Conservation (phyloP, 1,284 basidiomycete species). For the Microbotryum scabiosae region DNA sequence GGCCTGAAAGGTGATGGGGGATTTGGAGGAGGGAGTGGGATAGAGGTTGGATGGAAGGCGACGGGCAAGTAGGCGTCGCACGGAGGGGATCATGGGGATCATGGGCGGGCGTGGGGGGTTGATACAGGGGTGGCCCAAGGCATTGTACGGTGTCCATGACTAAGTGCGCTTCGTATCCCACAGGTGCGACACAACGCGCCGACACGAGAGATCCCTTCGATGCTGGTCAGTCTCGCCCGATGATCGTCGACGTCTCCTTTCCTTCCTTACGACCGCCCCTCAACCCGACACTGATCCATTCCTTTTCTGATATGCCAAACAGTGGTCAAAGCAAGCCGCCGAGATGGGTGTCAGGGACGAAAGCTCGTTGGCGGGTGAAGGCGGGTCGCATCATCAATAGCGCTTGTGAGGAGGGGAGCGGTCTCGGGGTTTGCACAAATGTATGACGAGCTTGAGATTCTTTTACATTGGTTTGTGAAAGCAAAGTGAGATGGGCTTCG, state of each 20-base stretch:
- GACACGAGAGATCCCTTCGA: constrained; percentile 45
- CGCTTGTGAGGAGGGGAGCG: too few relatives aligned
- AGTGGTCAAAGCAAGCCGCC: constrained; percentile 34
- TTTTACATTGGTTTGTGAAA: too few relatives aligned
- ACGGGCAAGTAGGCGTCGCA: background rate
- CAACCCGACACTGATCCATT: background rate
- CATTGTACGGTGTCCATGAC: background rate
- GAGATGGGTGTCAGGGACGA: constrained; percentile 34
- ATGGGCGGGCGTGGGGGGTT: background rate
- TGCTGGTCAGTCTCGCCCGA: constrained; percentile 34
- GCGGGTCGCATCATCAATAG: too few relatives aligned
- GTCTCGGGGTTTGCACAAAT: too few relatives aligned
- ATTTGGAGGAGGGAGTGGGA: background rate
- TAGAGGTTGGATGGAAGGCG: background rate
- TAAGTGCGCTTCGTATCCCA: background rate
- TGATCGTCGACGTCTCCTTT: background rate
- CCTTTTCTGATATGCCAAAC: background rate
- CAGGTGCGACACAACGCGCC: constrained; percentile 43
- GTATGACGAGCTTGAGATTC: too few relatives aligned
- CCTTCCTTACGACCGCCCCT: background rate
- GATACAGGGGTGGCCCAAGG: background rate
- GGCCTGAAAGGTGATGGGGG: background rate
- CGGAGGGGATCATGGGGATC: background rate
- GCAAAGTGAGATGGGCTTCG: too few relatives aligned
- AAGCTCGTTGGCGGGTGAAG: constrained; percentile 1